Base-by-base conservation (phyloP, 495 filamentous ascomycete species). In the Lophiostoma macrostomum region DNA sequence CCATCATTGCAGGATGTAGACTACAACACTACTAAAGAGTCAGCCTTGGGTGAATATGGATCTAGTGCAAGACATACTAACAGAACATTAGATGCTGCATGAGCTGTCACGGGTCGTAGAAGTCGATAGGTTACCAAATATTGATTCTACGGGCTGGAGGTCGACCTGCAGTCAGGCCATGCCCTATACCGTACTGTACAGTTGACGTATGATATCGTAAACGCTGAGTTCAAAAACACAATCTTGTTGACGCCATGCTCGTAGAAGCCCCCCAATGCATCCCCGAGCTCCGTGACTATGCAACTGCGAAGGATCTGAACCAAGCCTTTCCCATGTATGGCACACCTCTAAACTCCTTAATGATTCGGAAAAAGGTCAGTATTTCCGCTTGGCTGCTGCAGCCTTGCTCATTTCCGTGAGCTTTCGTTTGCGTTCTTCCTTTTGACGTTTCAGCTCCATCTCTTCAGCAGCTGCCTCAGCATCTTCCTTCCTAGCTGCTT, bases 401-500 rank as follows among this genome's bases (percentile, higher is more conserved):
- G 53, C 59, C 20, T 50, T 54, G 31, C 19, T 50, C 61, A 81
- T 67, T 24, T 64, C 65, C 36, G 67, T 65, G 51, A 81, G 55
- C 47, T 71, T 79, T 57, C 70, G 70, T 72, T 73, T 80, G 25
- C 79, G 71, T 47, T 78, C 79, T 63, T 74, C 49, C 63, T 86
- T 85, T 60, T 76, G 72, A 34, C 70, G 65, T 67, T 80, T 82
- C 12, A 76, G 73, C 48, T 70, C 68, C 49, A 71, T 70, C 66
- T 85, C 83, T 59, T 71, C 60, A 14, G 60, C 69, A 59, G 75
- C 63, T 34, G 81, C 80, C 64, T 78, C 73, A 53, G 79, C 78
- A 52, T 86, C 83, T 58, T 85, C 83, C 59, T 71, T 72, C 37
- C 71, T 72, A 5, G 82, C 83, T 14, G 53, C 64, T 35, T 64